Evolutionary conservation across 495 filamentous ascomycete genomes (phyloP).

Genomic region (Penicillium longicatenatum): DNA sequence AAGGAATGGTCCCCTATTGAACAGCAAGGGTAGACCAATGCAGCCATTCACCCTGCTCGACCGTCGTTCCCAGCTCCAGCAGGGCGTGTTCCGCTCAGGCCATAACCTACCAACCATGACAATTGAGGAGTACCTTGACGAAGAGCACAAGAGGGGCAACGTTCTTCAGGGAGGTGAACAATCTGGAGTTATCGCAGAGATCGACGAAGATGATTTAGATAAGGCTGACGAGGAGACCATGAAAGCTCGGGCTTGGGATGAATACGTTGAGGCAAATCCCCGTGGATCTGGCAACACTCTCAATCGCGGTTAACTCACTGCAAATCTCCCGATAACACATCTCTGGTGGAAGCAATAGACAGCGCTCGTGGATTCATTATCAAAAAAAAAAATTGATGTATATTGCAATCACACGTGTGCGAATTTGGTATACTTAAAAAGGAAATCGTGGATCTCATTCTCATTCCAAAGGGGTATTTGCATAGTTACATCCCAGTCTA

Average conservation of each 20-base stretch:
- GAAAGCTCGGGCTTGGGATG: conserved; percentile 95
- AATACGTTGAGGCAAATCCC: conserved; percentile 88
- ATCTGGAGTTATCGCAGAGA: conserved; percentile 66
- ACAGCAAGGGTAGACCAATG: conserved; percentile 78
- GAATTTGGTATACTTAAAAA: not conserved
- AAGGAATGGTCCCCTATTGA: conserved; percentile 75
- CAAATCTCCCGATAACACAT: not conserved
- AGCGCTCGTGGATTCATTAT: not conserved
- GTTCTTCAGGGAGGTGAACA: conserved; percentile 81
- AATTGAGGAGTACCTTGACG: conserved; percentile 95
- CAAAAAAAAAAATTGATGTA: not conserved
- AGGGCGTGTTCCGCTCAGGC: conserved; percentile 85
- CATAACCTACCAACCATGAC: conserved; percentile 97
- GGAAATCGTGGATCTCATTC: conserved; percentile 16
- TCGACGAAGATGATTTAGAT: conserved; percentile 86
- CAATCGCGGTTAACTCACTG: conserved; percentile 65
- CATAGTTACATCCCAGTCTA: conserved; percentile 12
- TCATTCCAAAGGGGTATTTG: conserved; percentile 32
- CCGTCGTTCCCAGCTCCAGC: conserved; percentile 71
- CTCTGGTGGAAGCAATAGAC: not conserved
- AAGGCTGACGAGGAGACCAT: conserved; percentile 85
- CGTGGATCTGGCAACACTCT: conserved; percentile 84
- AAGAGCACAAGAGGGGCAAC: conserved; percentile 83
- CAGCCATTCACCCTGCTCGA: conserved; percentile 87
- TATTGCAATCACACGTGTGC: not conserved